phyloP scores from a whole-genome alignment of 257 asterid genomes.

The Jaltomata sinuosa region DNA sequence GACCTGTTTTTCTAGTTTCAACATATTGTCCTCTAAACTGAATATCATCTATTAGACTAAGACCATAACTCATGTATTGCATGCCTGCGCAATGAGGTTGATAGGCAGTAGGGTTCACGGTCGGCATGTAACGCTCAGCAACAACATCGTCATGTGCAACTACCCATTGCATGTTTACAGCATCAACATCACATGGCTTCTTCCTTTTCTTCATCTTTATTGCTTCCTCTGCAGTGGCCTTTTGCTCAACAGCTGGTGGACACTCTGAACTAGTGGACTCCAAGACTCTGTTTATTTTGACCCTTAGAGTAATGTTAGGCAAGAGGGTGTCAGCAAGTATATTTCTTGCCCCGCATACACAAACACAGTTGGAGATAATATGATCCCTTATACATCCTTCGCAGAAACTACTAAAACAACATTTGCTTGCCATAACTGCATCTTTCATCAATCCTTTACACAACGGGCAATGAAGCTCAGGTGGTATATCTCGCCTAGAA shows the following conservation, averaged over 20 bases:
- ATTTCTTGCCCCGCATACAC: slow-evolving; percentile 76
- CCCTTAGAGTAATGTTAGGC: slow-evolving; percentile 88
- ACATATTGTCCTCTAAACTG: no score
- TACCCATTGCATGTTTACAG: slow-evolving; percentile 76
- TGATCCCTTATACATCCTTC: slow-evolving; percentile 72
- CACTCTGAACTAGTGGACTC: slow-evolving; percentile 64
- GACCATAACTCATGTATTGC: slow-evolving; percentile 66
- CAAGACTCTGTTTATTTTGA: slow-evolving; percentile 63
- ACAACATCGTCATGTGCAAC: slow-evolving; percentile 39
- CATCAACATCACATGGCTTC: slow-evolving; percentile 59
- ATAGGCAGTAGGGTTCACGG: slow-evolving; percentile 61
- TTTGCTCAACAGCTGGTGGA: slow-evolving; percentile 19
- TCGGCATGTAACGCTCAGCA: slow-evolving; percentile 75
- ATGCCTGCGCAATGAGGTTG: slow-evolving; percentile 75
- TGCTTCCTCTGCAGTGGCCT: slow-evolving; percentile 55
- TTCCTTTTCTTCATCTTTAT: slow-evolving; percentile 86
- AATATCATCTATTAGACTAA: slow-evolving; percentile 55
- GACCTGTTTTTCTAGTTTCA: slow-evolving; percentile 76
- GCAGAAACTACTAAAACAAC: not conserved
- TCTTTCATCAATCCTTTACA: not conserved
- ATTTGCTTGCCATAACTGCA: not conserved
- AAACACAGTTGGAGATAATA: slow-evolving; percentile 55
- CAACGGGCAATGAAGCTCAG: slow-evolving; percentile 12
- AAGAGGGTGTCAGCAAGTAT: slow-evolving; percentile 83
- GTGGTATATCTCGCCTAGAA: slow-evolving; percentile 65